Conservation (phyloP, 331 rosid species). For the Phaseolus coccineus region DNA sequence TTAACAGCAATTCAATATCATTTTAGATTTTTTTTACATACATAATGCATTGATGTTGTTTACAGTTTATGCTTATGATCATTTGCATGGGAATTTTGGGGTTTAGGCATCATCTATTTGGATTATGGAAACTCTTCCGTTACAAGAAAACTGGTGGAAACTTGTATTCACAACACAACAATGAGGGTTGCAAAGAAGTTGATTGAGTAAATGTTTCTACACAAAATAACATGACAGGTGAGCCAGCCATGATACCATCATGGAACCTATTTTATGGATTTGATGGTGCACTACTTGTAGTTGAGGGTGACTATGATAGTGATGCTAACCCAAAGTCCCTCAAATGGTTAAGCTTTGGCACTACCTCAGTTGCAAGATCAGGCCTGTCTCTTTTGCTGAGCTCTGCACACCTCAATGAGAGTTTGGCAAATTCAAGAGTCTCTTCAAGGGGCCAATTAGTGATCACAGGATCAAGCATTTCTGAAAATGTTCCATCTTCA, state of each 20-base stretch:
- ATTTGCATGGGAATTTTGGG: background rate
- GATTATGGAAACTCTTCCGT: slow-evolving; percentile 15
- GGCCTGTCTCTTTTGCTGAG: slow-evolving; percentile 89
- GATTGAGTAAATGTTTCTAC: slow-evolving; percentile 22
- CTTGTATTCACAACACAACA: slow-evolving; percentile 35
- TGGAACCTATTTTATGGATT: slow-evolving; percentile 35
- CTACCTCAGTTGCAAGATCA: slow-evolving; percentile 62
- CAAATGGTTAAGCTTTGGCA: slow-evolving; percentile 75
- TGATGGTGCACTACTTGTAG: slow-evolving; percentile 16
- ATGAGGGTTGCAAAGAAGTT: slow-evolving; percentile 22
- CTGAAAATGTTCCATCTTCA: slow-evolving; percentile 59
- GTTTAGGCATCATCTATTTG: slow-evolving; percentile 10
- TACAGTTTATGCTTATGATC: background rate
- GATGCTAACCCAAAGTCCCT: slow-evolving; percentile 55
- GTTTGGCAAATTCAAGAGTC: slow-evolving; percentile 62
- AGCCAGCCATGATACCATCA: slow-evolving; percentile 37
- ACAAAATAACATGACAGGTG: slow-evolving; percentile 7
- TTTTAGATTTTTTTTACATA: too few relatives aligned
- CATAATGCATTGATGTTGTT: background rate
- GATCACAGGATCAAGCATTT: slow-evolving; percentile 69
- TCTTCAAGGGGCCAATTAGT: slow-evolving; percentile 77
- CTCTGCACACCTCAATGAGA: slow-evolving; percentile 74
- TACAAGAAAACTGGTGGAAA: slow-evolving; percentile 32
- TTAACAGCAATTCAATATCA: too few relatives aligned
- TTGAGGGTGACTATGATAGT: background rate